Conservation (phyloP, 345 rosid genomes). For the Eucalyptus regnans region DNA sequence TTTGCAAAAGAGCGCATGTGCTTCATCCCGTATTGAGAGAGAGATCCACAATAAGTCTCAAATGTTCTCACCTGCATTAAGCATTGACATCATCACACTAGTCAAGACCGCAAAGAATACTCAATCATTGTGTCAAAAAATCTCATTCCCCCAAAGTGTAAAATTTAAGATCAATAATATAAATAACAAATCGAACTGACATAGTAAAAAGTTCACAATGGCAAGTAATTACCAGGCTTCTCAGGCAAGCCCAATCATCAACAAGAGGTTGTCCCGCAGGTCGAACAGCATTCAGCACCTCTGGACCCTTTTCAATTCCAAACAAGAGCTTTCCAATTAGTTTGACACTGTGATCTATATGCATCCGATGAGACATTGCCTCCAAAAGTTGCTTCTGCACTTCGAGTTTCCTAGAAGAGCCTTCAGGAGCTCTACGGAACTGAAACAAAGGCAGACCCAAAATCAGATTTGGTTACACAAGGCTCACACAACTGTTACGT, state of each 20-base stretch:
- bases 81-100: neutral
- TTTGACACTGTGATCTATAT: conserved; percentile 65
- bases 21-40: conserved; percentile 93
- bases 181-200: neutral
- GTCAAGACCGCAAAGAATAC: neutral
- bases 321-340: conserved; percentile 79
- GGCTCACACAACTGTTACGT: neutral
- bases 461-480: neutral
- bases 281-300: conserved; percentile 46
- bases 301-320: conserved; percentile 61
- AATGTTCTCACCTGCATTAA: conserved; percentile 65
- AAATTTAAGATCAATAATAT: neutral
- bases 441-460: conserved; percentile 1
- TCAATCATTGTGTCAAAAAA: neutral
- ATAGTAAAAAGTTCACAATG: neutral
- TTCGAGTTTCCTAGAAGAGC: conserved; percentile 55
- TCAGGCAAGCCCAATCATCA: conserved; percentile 94
- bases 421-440: conserved; percentile 94
- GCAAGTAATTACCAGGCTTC: conserved; percentile 36
- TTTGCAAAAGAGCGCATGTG: conserved; percentile 92
- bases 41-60: conserved; percentile 79
- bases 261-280: conserved; percentile 82
- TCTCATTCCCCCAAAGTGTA: neutral
- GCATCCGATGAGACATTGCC: conserved; percentile 89
- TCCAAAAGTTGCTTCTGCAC: conserved; percentile 81